phyloP scores from a whole-genome alignment of 164 flowering plant genomes.

The Tetrastigma voinierianum region DNA sequence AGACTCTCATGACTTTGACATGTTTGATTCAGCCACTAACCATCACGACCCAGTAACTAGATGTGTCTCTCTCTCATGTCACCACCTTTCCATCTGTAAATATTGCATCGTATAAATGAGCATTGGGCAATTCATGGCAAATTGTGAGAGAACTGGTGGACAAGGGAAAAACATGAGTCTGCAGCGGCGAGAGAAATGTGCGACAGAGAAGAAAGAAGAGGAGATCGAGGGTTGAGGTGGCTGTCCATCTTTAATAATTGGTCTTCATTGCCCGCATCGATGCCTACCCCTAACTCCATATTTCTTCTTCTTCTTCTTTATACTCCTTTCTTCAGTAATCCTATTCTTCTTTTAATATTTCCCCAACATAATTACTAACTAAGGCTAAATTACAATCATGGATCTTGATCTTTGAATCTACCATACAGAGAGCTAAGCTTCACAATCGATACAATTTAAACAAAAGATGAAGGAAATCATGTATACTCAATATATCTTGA shows the following conservation, averaged over 20 bases:
- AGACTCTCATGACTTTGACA: slow-evolving; percentile 29
- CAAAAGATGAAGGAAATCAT: no score
- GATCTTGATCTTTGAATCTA: no score
- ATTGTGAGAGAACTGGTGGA: slow-evolving; percentile 31
- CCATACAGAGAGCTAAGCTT: no score
- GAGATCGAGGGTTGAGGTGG: slow-evolving; percentile 49
- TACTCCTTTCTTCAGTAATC: slow-evolving; percentile 19
- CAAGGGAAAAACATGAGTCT: slow-evolving; percentile 90
- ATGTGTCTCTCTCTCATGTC: slow-evolving; percentile 89
- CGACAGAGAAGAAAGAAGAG: slow-evolving; percentile 29
- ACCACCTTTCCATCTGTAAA: slow-evolving; percentile 57
- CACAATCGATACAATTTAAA: no score
- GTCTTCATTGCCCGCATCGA: slow-evolving; percentile 92
- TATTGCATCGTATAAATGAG: not conserved
- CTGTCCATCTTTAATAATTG: slow-evolving; percentile 50
- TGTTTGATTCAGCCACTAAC: no score
- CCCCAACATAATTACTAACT: no score
- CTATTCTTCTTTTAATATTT: no score
- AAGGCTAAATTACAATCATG: no score
- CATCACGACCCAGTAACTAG: slow-evolving; percentile 84
- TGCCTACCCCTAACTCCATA: slow-evolving; percentile 93
- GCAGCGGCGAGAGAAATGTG: slow-evolving; percentile 62
- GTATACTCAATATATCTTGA: not conserved
- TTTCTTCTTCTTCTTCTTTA: slow-evolving; percentile 11
- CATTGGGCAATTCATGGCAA: not conserved